phyloP scores from a whole-genome alignment of 345 rosid genomes.

The Eucalyptus viminalis region DNA sequence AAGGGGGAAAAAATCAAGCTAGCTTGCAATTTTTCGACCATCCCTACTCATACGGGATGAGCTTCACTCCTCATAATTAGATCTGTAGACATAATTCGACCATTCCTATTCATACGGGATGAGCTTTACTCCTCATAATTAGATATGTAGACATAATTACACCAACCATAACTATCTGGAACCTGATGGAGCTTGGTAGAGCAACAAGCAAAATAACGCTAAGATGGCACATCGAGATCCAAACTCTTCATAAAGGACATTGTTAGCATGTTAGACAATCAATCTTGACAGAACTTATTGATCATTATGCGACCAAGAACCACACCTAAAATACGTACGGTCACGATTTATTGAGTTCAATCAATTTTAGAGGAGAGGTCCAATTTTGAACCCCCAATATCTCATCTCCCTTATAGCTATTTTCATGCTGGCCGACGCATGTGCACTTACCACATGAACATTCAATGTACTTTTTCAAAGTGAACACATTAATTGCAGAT shows the following conservation, averaged over 20 bases:
- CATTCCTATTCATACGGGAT: not conserved
- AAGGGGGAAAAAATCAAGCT: not conserved
- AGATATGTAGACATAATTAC: not conserved
- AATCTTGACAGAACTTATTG: not conserved
- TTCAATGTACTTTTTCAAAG: not conserved
- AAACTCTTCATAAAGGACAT: not conserved
- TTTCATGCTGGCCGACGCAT: not conserved
- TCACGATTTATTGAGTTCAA: not conserved
- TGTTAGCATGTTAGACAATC: not conserved
- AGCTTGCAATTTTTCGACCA: not conserved
- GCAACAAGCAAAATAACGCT: not conserved
- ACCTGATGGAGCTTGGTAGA: not conserved
- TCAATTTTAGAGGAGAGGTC: not conserved
- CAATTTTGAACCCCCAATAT: not conserved
- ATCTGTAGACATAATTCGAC: not conserved
- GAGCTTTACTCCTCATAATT: not conserved
- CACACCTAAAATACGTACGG: not conserved
- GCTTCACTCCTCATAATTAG: not conserved
- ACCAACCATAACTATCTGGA: not conserved
- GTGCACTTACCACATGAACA: not conserved
- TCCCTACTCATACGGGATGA: not conserved
- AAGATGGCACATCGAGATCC: not conserved
- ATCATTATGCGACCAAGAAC: not conserved
- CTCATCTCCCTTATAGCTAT: not conserved
- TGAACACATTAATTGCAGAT: not conserved